phyloP scores from a whole-genome alignment of 768 basidiomycete genomes.

The Lactarius quietus region DNA sequence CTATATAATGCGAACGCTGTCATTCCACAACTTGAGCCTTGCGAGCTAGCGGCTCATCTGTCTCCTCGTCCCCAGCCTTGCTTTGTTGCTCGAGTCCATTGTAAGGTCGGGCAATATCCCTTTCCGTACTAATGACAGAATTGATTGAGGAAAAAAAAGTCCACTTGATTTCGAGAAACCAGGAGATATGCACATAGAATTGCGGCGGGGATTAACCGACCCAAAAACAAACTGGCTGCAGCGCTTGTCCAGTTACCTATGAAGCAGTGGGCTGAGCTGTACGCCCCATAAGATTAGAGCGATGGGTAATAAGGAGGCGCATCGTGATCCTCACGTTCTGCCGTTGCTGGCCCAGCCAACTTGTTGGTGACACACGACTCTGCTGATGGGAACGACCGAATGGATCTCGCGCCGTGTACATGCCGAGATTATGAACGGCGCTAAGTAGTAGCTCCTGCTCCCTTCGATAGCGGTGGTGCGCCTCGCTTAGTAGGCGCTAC shows the following conservation, averaged over 20 bases:
- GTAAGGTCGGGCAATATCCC: background rate
- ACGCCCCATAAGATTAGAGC: background rate
- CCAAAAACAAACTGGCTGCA: background rate
- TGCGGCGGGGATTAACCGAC: background rate
- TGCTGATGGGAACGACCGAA: conserved; percentile 20
- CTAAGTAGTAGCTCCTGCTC: conserved; percentile 26
- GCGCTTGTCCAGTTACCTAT: conserved; percentile 7
- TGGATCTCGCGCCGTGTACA: conserved; percentile 21
- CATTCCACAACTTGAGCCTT: background rate
- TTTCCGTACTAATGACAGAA: background rate
- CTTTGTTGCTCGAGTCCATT: too few relatives aligned
- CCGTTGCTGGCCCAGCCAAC: conserved; percentile 28
- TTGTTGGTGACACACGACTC: conserved; percentile 12
- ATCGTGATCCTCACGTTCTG: conserved; percentile 19
- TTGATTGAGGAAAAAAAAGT: background rate
- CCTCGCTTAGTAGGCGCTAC: conserved; percentile 23
- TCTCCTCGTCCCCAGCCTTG: background rate
- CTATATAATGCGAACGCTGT: conserved; percentile 4
- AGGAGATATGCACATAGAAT: background rate
- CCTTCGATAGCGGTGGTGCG: conserved; percentile 24
- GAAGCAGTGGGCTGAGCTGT: conserved; percentile 22
- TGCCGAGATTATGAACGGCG: conserved; percentile 21
- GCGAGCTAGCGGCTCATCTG: background rate
- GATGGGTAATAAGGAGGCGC: background rate
- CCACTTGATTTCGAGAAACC: background rate